A percentile compares a stretch with the other conserved stretches of the same genome.
Evolutionary conservation across 345 rosid genomes (phyloP).

Genomic region (Geranium brycei): DNA sequence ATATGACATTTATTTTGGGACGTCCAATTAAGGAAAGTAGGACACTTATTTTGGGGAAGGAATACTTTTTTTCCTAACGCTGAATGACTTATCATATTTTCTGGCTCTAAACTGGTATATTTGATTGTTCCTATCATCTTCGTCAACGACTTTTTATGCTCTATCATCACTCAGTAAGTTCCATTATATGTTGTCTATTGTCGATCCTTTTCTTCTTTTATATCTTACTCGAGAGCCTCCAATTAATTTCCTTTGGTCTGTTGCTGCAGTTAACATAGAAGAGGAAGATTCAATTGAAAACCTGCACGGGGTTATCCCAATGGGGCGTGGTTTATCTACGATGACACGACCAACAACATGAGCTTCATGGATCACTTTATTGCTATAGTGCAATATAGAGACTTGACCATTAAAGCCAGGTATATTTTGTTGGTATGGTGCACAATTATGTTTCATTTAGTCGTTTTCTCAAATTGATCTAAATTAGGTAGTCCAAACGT

Average conservation of each 20-base stretch:
- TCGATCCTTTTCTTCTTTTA: not conserved
- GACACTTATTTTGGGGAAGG: too few species aligned
- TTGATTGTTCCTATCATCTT: not conserved
- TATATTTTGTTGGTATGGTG: not conserved
- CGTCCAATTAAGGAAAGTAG: too few species aligned
- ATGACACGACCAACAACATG: constrained; percentile 73
- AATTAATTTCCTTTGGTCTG: not conserved
- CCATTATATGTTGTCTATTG: not conserved
- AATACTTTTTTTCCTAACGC: too few species aligned
- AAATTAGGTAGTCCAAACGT: not conserved
- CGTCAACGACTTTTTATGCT: not conserved
- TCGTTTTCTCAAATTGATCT: not conserved
- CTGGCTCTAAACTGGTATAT: not conserved
- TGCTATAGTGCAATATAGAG: not conserved
- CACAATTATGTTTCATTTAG: too few species aligned
- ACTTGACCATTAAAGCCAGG: not conserved
- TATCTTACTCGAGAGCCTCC: not conserved
- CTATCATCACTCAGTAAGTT: not conserved
- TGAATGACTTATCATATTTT: too few species aligned
- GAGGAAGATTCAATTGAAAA: constrained; percentile 46
- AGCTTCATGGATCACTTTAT: constrained; percentile 1
- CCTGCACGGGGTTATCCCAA: constrained; percentile 43
- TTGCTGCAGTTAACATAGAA: constrained; percentile 43
- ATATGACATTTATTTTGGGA: too few species aligned
- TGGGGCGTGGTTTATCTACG: constrained; percentile 69